A percentile compares a stretch with the other conserved stretches of the same genome.
These are phyloP conservation scores for Penicillium decumbens DNA, from an alignment of 2,329 filamentous ascomycete genomes.

Conservation along the genomic window DNA sequence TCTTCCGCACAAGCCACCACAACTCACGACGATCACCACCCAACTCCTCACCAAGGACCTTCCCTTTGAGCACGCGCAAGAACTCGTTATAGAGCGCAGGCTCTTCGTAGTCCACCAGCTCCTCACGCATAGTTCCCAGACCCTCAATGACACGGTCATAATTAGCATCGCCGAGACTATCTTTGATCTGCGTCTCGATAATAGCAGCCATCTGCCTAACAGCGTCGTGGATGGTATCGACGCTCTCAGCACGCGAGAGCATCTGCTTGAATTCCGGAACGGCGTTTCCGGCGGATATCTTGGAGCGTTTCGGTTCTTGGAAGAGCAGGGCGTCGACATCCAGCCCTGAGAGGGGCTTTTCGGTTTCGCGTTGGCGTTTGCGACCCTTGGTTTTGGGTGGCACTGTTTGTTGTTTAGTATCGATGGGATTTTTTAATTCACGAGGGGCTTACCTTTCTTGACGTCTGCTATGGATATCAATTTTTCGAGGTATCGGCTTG, in stretches of 20 bases:
- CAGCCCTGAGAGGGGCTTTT: conserved; percentile 83
- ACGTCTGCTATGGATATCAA: conserved; percentile 69
- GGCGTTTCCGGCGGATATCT: conserved; percentile 66
- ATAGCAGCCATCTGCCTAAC: conserved; percentile 70
- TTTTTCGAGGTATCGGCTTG: conserved; percentile 55
- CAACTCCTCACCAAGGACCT: conserved; percentile 63
- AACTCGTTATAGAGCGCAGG: conserved; percentile 73
- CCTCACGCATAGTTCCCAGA: conserved; percentile 70
- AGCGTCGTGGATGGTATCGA: conserved; percentile 61
- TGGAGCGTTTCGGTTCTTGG: conserved; percentile 45
- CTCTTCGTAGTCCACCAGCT: conserved; percentile 70
- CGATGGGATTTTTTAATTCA: background rate
- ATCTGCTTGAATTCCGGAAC: conserved; percentile 87
- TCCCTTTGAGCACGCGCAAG: conserved; percentile 65
- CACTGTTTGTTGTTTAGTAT: conserved; percentile 51
- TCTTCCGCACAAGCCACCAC: conserved; percentile 69
- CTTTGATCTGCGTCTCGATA: conserved; percentile 62
- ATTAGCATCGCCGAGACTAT: conserved; percentile 69
- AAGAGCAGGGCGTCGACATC: conserved; percentile 79
- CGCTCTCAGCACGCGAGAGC: conserved; percentile 57
- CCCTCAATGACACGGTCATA: conserved; percentile 73
- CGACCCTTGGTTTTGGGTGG: conserved; percentile 73
- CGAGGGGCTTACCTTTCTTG: conserved; percentile 61
- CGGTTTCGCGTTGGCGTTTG: conserved; percentile 60
- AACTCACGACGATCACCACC: conserved; percentile 75